Conservation (phyloP, 768 basidiomycete species). For the Termitomyces eurrhizus region DNA sequence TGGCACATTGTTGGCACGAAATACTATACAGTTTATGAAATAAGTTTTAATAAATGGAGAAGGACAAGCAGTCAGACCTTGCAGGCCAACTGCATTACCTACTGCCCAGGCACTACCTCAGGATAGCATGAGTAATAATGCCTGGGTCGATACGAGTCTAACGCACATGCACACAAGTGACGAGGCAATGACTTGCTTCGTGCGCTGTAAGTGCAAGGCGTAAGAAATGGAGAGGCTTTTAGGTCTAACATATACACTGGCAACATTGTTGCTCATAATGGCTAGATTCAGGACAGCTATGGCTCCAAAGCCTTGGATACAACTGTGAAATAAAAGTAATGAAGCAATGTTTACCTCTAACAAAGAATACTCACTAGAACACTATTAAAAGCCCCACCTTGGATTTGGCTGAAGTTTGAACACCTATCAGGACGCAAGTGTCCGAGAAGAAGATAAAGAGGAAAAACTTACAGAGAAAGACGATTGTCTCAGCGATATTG, state of each 20-base stretch:
- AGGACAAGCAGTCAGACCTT: slow-evolving; percentile 23
- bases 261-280: slow-evolving; percentile 44
- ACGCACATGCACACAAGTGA: slow-evolving; percentile 43
- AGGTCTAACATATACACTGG: slow-evolving; percentile 27
- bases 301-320: slow-evolving; percentile 43
- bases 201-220: slow-evolving; percentile 23
- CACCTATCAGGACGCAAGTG: slow-evolving; percentile 19
- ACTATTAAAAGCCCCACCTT: slow-evolving; percentile 45
- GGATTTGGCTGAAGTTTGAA: slow-evolving; percentile 33
- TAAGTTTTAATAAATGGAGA: neutral
- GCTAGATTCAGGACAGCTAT: slow-evolving; percentile 43
- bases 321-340: slow-evolving; percentile 22
- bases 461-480: slow-evolving; percentile 33
- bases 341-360: neutral
- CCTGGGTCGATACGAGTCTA: neutral
- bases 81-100: slow-evolving; percentile 46
- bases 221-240: neutral
- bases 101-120: slow-evolving; percentile 41
- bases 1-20: slow-evolving; percentile 41
- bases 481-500: slow-evolving; percentile 46
- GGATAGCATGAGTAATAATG: neutral
- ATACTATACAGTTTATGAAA: slow-evolving; percentile 25
- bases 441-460: neutral
- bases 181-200: slow-evolving; percentile 47
- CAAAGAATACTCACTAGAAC: slow-evolving; percentile 36